Percentiles rank a stretch among this genome's conserved stretches.
Conservation (phyloP, 2,329 filamentous ascomycete genomes). For the Fusarium tjaetaba region DNA sequence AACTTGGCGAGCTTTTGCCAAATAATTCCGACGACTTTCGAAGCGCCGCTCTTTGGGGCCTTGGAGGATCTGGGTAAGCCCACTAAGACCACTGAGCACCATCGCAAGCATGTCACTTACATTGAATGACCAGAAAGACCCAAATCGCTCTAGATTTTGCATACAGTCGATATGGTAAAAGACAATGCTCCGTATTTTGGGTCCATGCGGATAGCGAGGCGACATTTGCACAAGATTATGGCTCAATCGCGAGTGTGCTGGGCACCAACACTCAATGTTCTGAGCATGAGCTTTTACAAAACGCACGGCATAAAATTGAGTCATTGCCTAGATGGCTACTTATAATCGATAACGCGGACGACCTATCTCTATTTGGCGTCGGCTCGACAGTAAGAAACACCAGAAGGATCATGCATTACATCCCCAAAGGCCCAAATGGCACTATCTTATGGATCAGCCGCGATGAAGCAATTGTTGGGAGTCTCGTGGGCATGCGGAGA, state of each 20-base stretch:
- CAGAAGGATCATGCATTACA: slow-evolving; percentile 25
- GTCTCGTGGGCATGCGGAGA: slow-evolving; percentile 35
- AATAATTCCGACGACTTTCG: neutral
- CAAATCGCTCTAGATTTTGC: slow-evolving; percentile 51
- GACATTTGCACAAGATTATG: slow-evolving; percentile 47
- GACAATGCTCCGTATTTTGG: slow-evolving; percentile 49
- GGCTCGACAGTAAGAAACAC: neutral
- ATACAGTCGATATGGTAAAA: slow-evolving; percentile 37
- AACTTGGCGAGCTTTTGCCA: slow-evolving; percentile 7
- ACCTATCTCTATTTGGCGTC: slow-evolving; percentile 44
- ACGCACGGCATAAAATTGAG: slow-evolving; percentile 32
- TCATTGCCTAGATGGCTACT: slow-evolving; percentile 42
- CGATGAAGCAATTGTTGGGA: slow-evolving; percentile 42
- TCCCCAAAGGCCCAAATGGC: slow-evolving; percentile 41
- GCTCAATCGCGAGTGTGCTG: slow-evolving; percentile 42
- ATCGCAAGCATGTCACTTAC: neutral
- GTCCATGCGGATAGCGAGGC: slow-evolving; percentile 48
- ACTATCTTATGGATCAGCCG: slow-evolving; percentile 49
- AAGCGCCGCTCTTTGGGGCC: slow-evolving; percentile 26
- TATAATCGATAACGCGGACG: slow-evolving; percentile 49
- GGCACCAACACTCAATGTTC: slow-evolving; percentile 33
- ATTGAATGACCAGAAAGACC: slow-evolving; percentile 46
- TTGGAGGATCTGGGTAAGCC: slow-evolving; percentile 27
- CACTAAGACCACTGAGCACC: neutral
- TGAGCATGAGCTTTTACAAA: slow-evolving; percentile 32